These are phyloP conservation scores for Phanerochaete carnosa DNA, from an alignment of 768 basidiomycete species.

Conservation along the genomic window DNA sequence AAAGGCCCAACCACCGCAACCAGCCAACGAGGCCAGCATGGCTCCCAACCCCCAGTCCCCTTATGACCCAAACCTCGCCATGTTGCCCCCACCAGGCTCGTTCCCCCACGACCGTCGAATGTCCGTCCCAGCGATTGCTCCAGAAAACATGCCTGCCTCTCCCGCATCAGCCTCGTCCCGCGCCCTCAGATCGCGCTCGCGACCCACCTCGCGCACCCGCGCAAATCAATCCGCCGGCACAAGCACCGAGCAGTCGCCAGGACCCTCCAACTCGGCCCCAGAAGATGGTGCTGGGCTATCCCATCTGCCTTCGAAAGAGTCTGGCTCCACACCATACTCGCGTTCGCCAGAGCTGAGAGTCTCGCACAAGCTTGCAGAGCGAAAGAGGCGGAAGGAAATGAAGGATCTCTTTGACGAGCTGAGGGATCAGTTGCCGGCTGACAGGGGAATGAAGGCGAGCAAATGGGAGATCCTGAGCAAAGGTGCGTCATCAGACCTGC, in stretches of 20 bases:
- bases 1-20: conserved; percentile 11
- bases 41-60: conserved; percentile 20
- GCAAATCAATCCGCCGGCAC: conserved; percentile 39
- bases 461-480: conserved; percentile 99
- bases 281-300: conserved; percentile 17
- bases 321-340: conserved; percentile 79
- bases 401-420: conserved; percentile 97
- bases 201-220: conserved; percentile 63
- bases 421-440: conserved; percentile 87
- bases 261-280: conserved; percentile 12
- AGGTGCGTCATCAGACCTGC: conserved; percentile 46
- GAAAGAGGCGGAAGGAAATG: conserved; percentile 98
- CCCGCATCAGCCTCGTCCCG: conserved; percentile 45
- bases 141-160: conserved; percentile 45
- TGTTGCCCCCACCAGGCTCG: conserved; percentile 52
- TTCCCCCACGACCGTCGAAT: conserved; percentile 68
- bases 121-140: conserved; percentile 54
- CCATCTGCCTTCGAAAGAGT: conserved; percentile 35
- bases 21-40: conserved; percentile 6
- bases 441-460: conserved; percentile 92
- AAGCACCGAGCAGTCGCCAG: conserved; percentile 16
- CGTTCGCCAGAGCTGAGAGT: conserved; percentile 93
- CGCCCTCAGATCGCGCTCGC: conserved; percentile 62
- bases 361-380: conserved; percentile 95
- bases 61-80: conserved; percentile 23